Conservation (phyloP, 2,329 filamentous ascomycete species). For the Ploettnerulaceae sp. region DNA sequence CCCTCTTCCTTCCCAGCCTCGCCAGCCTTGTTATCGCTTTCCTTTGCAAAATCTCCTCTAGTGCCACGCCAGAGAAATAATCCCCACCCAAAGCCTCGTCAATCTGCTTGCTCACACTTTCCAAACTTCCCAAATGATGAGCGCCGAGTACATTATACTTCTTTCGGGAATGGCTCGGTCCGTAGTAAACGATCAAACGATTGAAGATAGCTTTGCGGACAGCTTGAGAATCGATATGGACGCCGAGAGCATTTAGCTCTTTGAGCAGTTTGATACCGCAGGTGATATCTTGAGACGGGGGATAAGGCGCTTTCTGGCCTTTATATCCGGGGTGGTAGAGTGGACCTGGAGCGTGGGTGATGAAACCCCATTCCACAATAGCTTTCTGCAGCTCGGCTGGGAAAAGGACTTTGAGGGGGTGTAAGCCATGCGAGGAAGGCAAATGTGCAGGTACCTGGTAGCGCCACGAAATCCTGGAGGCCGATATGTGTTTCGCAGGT, state of each 20-base stretch:
- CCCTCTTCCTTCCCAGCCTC: too few species aligned
- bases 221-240: conserved; percentile 15
- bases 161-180: conserved; percentile 21
- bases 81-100: too few species aligned
- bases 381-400: conserved; percentile 39
- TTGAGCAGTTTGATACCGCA: conserved; percentile 29
- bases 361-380: conserved; percentile 47
- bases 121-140: too few species aligned
- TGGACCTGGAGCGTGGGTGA: conserved; percentile 16
- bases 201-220: conserved; percentile 25
- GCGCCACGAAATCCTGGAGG: background rate
- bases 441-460: conserved; percentile 17
- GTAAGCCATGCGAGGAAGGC: conserved; percentile 23
- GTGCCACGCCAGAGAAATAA: too few species aligned
- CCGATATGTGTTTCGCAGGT: conserved; percentile 3
- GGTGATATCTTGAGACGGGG: conserved; percentile 11
- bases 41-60: too few species aligned
- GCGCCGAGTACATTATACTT: conserved; percentile 23
- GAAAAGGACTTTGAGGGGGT: conserved; percentile 41
- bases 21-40: too few species aligned
- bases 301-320: conserved; percentile 3
- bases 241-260: conserved; percentile 18
- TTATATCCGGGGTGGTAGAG: background rate
- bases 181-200: conserved; percentile 28
- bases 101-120: too few species aligned